These are phyloP conservation scores for Alnus glutinosa DNA, from an alignment of 306 rosid species.

Conservation along the genomic window DNA sequence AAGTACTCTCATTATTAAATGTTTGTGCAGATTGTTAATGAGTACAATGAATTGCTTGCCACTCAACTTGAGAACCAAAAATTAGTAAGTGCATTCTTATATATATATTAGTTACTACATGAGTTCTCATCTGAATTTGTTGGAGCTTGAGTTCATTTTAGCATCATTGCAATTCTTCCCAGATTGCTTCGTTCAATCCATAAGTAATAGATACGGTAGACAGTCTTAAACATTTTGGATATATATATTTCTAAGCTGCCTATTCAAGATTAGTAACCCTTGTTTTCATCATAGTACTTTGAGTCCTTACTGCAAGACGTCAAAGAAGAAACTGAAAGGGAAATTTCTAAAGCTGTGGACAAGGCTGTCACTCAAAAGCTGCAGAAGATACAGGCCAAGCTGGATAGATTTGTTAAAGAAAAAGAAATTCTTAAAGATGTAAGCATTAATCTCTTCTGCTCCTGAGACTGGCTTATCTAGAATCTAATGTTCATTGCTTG, in stretches of 20 bases:
- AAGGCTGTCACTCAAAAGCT: conserved; percentile 64
- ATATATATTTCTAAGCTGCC: not conserved
- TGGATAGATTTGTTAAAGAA: conserved; percentile 73
- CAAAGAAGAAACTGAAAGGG: conserved; percentile 73
- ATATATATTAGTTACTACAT: not conserved
- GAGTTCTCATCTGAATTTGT: not conserved
- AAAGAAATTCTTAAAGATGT: conserved; percentile 84
- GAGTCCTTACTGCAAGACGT: conserved; percentile 87
- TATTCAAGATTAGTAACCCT: not conserved
- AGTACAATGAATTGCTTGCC: conserved; percentile 87
- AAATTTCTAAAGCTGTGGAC: conserved; percentile 69
- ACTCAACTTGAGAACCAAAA: conserved; percentile 94
- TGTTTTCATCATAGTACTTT: conserved; percentile 65
- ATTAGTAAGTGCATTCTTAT: conserved; percentile 47
- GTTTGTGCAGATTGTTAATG: conserved; percentile 74
- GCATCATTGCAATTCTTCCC: conserved; percentile 11
- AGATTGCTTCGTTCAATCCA: conserved; percentile 11
- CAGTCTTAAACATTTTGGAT: not conserved
- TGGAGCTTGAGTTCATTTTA: conserved; percentile 10
- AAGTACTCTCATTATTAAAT: conserved; percentile 18
- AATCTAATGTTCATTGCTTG: not conserved
- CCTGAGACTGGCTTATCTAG: not conserved
- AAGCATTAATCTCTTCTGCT: conserved; percentile 28
- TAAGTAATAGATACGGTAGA: conserved; percentile 1
- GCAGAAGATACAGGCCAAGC: conserved; percentile 79